Percentiles rank a stretch among this genome's conserved stretches.
Conservation (phyloP, 192 early-diverging fungal genomes). For the Blastocladiella britannica region DNA sequence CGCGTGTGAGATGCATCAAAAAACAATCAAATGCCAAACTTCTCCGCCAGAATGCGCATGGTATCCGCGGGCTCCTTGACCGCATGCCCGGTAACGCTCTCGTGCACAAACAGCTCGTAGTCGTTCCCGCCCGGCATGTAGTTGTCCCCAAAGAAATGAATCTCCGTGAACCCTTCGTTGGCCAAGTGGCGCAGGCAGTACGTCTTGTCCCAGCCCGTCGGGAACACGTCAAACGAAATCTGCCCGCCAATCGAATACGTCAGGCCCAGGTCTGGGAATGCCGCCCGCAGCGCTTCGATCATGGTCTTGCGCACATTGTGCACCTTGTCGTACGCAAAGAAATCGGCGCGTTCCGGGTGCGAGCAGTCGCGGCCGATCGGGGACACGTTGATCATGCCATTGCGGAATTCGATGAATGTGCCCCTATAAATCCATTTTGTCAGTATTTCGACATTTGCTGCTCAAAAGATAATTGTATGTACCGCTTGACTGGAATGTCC, state of each 20-base stretch:
- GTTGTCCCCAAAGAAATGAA: slow-evolving; percentile 99
- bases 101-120: slow-evolving; percentile 83
- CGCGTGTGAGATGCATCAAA: too few species aligned
- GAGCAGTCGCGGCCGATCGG: slow-evolving; percentile 91
- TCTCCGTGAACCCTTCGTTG: slow-evolving; percentile 61
- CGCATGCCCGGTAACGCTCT: slow-evolving; percentile 56
- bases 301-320: slow-evolving; percentile 70
- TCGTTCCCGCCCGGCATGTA: slow-evolving; percentile 94
- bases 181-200: slow-evolving; percentile 84
- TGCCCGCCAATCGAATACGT: slow-evolving; percentile 96
- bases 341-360: slow-evolving; percentile 71
- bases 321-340: slow-evolving; percentile 67
- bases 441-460: too few species aligned
- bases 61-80: slow-evolving; percentile 74
- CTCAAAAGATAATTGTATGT: too few species aligned
- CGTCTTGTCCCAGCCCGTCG: slow-evolving; percentile 98
- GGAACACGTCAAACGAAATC: slow-evolving; percentile 98
- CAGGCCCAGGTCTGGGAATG: slow-evolving; percentile 67
- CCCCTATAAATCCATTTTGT: too few species aligned
- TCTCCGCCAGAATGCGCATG: slow-evolving; percentile 50
- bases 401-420: slow-evolving; percentile 94
- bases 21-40: slow-evolving; percentile 29
- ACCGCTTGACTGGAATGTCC: slow-evolving; percentile 85
- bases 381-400: slow-evolving; percentile 97
- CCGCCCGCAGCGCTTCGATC: slow-evolving; percentile 52